phyloP scores from a whole-genome alignment of 148 eudicot genomes.

The Camellia granthamiana region DNA sequence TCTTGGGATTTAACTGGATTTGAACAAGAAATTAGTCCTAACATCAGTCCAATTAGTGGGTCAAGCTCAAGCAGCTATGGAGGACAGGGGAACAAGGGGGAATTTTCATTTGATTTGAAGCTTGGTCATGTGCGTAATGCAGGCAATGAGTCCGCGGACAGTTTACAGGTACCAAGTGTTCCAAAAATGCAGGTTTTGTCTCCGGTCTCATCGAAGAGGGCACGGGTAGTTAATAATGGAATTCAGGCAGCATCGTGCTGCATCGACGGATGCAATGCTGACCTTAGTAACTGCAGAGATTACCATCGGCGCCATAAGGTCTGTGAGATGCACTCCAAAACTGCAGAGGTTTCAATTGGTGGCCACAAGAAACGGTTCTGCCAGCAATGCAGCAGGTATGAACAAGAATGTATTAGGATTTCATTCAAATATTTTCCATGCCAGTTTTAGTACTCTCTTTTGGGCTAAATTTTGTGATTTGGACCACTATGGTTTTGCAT shows the following conservation, averaged over 20 bases:
- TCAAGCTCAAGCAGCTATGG: conserved; percentile 24
- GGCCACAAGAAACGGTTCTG: conserved; percentile 64
- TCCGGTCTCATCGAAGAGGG: conserved; percentile 49
- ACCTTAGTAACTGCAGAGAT: conserved; percentile 59
- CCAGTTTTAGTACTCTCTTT: neutral
- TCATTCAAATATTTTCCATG: neutral
- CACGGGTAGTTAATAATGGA: conserved; percentile 37
- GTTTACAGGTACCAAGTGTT: conserved; percentile 20
- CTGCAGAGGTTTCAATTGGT: conserved; percentile 52
- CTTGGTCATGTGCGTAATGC: conserved; percentile 41
- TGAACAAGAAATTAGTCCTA: conserved; percentile 30
- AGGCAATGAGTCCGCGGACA: conserved; percentile 21
- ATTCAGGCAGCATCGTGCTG: conserved; percentile 43
- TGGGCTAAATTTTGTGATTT: neutral
- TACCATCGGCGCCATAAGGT: conserved; percentile 76
- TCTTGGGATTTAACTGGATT: conserved; percentile 38
- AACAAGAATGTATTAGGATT: too few species aligned
- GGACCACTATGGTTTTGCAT: neutral
- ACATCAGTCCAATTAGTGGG: conserved; percentile 28
- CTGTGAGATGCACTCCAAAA: conserved; percentile 71
- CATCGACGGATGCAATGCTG: conserved; percentile 65
- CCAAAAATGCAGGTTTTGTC: conserved; percentile 26
- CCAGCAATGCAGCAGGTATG: conserved; percentile 77
- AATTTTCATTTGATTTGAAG: conserved; percentile 42
- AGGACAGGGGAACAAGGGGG: conserved; percentile 19